A percentile compares a stretch with the other conserved stretches of the same genome.
Conservation (phyloP, 305 asterid genomes). For the Ajuga reptans region DNA sequence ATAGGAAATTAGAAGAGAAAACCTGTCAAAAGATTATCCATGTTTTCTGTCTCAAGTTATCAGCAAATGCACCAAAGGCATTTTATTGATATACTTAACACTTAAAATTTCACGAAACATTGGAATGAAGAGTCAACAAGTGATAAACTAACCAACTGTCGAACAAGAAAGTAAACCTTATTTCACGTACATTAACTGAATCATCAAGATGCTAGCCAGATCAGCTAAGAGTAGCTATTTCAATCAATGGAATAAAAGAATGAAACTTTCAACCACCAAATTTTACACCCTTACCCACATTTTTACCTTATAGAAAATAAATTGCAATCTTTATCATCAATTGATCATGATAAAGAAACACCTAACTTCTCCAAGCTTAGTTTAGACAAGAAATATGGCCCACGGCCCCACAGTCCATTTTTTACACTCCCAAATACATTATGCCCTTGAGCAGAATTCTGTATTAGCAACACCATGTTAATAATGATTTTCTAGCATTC, state of each 20-base stretch:
- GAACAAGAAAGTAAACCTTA: not conserved
- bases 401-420: not conserved
- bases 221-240: not conserved
- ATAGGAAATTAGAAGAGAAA: not conserved
- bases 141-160: not conserved
- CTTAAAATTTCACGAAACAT: not conserved
- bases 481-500: not conserved
- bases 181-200: not conserved
- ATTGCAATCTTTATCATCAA: not conserved
- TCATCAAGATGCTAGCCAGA: not conserved
- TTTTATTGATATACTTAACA: not conserved
- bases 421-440: not conserved
- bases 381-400: not conserved
- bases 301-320: not conserved
- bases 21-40: not conserved
- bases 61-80: constrained; percentile 4
- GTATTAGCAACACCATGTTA: not conserved
- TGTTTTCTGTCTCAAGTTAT: not conserved
- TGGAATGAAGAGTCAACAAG: not conserved
- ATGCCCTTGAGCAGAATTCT: not conserved
- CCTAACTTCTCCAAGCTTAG: not conserved
- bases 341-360: not conserved
- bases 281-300: not conserved
- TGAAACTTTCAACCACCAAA: not conserved
- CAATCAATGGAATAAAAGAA: not conserved